Evolutionary conservation across 805 yeast genomes (phyloP).

Genomic region (Cyberlindnera mississippiensis): DNA sequence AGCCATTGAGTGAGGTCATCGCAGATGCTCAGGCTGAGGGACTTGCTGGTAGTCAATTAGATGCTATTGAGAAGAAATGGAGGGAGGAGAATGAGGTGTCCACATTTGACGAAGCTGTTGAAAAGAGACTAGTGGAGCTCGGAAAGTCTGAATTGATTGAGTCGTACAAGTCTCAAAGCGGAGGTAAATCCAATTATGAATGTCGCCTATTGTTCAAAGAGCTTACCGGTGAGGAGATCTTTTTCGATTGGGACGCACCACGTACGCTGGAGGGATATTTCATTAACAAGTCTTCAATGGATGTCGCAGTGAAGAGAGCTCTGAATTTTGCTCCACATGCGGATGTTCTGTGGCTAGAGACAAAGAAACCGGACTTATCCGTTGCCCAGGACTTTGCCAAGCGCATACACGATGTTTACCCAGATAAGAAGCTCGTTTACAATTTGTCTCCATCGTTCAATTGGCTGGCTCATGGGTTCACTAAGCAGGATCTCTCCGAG

Average conservation of each 20-base stretch:
- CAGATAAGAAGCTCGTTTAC: conserved; percentile 54
- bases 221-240: conserved; percentile 31
- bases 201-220: conserved; percentile 21
- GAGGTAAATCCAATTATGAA: conserved; percentile 16
- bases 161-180: conserved; percentile 21
- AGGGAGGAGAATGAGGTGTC: conserved; percentile 35
- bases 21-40: conserved; percentile 41
- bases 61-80: conserved; percentile 45
- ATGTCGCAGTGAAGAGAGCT: conserved; percentile 51
- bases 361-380: conserved; percentile 51
- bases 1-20: conserved; percentile 44
- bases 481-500: conserved; percentile 39
- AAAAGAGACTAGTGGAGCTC: conserved; percentile 17
- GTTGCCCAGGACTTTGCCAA: conserved; percentile 44
- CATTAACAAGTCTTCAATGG: conserved; percentile 45
- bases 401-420: conserved; percentile 42
- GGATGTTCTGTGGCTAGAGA: conserved; percentile 60
- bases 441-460: conserved; percentile 59
- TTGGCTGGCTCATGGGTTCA: conserved; percentile 56
- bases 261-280: conserved; percentile 56
- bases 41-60: conserved; percentile 31
- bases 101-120: conserved; percentile 51
- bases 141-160: conserved; percentile 29
- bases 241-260: conserved; percentile 59
- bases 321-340: conserved; percentile 54